phyloP scores from a whole-genome alignment of 106 monocot species.

The Dioscorea dumetorum region DNA sequence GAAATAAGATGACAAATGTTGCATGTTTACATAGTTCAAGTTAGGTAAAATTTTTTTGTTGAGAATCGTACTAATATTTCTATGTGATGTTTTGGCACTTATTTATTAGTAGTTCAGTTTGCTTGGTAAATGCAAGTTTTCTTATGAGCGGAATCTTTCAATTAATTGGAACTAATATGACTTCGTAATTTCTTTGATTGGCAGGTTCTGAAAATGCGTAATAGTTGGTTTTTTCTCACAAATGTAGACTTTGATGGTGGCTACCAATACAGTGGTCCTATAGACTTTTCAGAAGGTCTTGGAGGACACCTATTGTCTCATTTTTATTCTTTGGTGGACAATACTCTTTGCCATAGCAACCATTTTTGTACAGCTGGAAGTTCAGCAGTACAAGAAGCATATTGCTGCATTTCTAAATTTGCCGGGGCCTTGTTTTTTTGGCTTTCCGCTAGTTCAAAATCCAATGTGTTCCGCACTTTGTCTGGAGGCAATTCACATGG shows the following conservation, averaged over 20 bases:
- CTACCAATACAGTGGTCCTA: conserved; percentile 19
- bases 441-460: conserved; percentile 49
- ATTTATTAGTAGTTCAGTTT: too few species aligned
- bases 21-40: background rate
- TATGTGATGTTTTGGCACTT: background rate
- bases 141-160: too few species aligned
- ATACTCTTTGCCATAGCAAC: conserved; percentile 37
- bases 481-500: conserved; percentile 7
- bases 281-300: conserved; percentile 50
- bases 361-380: conserved; percentile 47
- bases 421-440: conserved; percentile 61
- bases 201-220: conserved; percentile 26
- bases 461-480: conserved; percentile 23
- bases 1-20: too few species aligned
- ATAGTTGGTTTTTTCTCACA: conserved; percentile 28
- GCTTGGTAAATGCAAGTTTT: too few species aligned
- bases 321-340: conserved; percentile 46
- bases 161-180: too few species aligned
- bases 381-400: conserved; percentile 51
- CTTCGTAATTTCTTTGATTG: too few species aligned
- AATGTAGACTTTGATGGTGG: conserved; percentile 38
- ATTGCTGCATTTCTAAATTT: conserved; percentile 55
- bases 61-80: too few species aligned
- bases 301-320: conserved; percentile 43
- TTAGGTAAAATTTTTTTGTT: too few species aligned